Conservation (phyloP, 2,329 filamentous ascomycete genomes). For the Chaetomium strumarium region DNA sequence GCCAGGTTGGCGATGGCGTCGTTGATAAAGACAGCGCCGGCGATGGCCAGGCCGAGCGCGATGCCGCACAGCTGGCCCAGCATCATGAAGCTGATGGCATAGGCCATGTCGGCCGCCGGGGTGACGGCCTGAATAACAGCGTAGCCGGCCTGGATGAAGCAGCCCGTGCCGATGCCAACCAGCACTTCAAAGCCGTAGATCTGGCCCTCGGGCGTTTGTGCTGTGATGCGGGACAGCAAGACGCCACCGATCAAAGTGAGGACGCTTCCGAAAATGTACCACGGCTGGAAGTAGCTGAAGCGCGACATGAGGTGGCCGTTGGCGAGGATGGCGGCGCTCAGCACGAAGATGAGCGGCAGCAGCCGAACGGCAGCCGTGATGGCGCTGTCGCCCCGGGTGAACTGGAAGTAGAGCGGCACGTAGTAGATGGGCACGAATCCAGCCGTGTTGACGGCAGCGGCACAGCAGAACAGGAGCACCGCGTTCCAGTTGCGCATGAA, state of each 20-base stretch:
- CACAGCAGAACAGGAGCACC: constrained; percentile 35
- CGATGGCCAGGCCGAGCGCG: constrained; percentile 12
- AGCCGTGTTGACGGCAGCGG: constrained; percentile 1
- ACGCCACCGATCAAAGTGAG: constrained; percentile 9
- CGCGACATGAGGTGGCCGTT: constrained; percentile 19
- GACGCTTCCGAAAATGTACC: constrained; percentile 10
- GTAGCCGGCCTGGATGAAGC: constrained; percentile 33
- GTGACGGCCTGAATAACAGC: constrained; percentile 33
- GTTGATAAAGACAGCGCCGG: constrained; percentile 19
- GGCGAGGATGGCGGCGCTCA: constrained; percentile 6
- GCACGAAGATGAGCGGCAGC: constrained; percentile 33
- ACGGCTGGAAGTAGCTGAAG: constrained; percentile 13
- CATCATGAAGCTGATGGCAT: constrained; percentile 2
- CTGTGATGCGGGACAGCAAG: background rate
- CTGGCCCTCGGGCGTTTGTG: constrained; percentile 22
- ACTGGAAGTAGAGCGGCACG: constrained; percentile 49
- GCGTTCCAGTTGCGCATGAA: constrained; percentile 35
- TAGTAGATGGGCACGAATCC: constrained; percentile 33
- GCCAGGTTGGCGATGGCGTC: constrained; percentile 2
- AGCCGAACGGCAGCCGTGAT: constrained; percentile 34
- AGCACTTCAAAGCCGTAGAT: constrained; percentile 35
- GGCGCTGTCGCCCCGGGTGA: constrained; percentile 35
- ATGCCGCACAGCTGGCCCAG: constrained; percentile 22
- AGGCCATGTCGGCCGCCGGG: constrained; percentile 24
- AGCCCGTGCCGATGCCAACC: constrained; percentile 36